phyloP scores from a whole-genome alignment of 805 yeast genomes.

The Spathaspora boniae region DNA sequence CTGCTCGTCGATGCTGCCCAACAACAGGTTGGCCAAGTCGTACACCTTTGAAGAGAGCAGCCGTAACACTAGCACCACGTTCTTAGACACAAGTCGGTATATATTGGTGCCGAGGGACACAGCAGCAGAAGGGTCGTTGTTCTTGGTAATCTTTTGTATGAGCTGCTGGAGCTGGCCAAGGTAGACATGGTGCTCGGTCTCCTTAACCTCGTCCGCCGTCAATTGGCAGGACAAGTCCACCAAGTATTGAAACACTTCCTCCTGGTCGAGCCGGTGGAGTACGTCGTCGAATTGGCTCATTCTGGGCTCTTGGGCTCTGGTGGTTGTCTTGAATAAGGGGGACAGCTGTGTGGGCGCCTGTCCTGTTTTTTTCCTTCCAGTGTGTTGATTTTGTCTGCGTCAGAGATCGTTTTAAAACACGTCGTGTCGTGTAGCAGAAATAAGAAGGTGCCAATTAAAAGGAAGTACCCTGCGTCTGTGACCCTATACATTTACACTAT shows the following conservation, averaged over 20 bases:
- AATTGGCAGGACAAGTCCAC: slow-evolving; percentile 18
- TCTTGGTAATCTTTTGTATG: slow-evolving; percentile 20
- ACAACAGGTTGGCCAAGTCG: slow-evolving; percentile 34
- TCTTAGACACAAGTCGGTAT: slow-evolving; percentile 27
- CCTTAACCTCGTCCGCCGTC: slow-evolving; percentile 5
- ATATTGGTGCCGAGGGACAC: slow-evolving; percentile 15
- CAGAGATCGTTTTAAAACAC: no score
- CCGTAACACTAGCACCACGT: slow-evolving; percentile 22
- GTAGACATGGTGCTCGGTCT: slow-evolving; percentile 14
- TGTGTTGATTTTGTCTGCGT: no score
- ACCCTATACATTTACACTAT: no score
- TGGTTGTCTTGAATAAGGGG: slow-evolving; percentile 1
- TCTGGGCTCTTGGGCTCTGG: no score
- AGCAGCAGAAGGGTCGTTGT: background rate
- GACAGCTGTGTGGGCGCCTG: background rate
- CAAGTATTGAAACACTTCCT: slow-evolving; percentile 19
- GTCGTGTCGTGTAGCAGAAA: no score
- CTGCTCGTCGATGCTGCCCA: no score
- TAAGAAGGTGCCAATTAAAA: no score
- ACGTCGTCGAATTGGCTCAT: slow-evolving; percentile 9
- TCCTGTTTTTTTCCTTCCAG: background rate
- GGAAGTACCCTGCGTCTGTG: no score
- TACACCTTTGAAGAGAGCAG: slow-evolving; percentile 32
- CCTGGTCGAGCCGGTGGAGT: slow-evolving; percentile 14
- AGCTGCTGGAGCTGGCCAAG: slow-evolving; percentile 24